phyloP scores from a whole-genome alignment of 2,329 filamentous ascomycete genomes.

The Phoma sp. region DNA sequence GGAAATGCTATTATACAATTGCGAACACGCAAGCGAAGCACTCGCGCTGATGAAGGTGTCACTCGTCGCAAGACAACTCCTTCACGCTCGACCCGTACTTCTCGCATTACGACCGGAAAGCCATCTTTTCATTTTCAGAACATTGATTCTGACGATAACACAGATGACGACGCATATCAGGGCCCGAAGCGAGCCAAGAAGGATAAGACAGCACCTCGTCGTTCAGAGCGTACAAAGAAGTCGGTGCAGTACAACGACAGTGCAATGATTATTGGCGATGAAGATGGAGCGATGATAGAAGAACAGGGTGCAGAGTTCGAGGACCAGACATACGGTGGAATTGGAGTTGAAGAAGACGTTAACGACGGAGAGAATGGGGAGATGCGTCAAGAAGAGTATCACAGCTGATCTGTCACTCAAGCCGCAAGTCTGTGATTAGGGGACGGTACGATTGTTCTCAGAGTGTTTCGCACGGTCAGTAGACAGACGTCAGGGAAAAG shows the following conservation, averaged over 20 bases:
- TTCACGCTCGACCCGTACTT: background rate
- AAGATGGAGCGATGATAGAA: background rate
- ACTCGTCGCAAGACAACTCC: background rate
- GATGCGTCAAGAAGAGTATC: too few species aligned
- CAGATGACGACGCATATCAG: conserved; percentile 1
- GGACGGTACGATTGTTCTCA: too few species aligned
- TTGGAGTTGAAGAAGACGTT: background rate
- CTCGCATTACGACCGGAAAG: background rate
- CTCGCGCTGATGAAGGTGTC: background rate
- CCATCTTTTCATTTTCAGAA: background rate
- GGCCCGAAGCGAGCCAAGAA: conserved; percentile 2
- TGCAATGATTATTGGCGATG: background rate
- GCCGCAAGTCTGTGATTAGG: too few species aligned
- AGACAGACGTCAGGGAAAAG: too few species aligned
- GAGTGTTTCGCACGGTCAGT: too few species aligned
- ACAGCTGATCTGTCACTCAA: too few species aligned
- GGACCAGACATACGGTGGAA: background rate
- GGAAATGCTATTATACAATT: too few species aligned
- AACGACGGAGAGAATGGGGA: background rate
- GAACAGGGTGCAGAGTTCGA: too few species aligned
- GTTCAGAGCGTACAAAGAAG: background rate
- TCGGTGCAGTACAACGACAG: background rate
- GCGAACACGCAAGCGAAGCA: background rate
- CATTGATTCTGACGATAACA: background rate
- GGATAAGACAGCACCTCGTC: background rate